These are phyloP conservation scores for Didymella keratinophila DNA, from an alignment of 2,329 filamentous ascomycete species.

Conservation along the genomic window DNA sequence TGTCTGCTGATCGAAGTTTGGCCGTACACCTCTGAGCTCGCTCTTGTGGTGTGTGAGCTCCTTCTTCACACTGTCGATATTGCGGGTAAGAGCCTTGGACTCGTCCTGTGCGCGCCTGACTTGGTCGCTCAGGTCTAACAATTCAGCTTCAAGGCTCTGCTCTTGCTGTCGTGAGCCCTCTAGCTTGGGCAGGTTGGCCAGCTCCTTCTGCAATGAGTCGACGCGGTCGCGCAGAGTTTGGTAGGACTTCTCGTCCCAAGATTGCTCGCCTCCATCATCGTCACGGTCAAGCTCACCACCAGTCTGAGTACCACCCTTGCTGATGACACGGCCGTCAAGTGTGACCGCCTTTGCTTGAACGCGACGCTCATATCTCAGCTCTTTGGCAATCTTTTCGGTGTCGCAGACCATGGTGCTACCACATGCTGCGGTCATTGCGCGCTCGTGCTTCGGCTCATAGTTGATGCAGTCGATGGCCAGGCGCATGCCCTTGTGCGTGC, in stretches of 20 bases:
- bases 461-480: conserved; percentile 96
- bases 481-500: conserved; percentile 80
- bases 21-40: conserved; percentile 77
- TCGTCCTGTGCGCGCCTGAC: conserved; percentile 77
- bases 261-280: conserved; percentile 75
- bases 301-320: conserved; percentile 96
- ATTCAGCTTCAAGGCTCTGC: conserved; percentile 79
- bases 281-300: conserved; percentile 77
- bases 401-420: conserved; percentile 96
- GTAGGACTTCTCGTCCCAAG: conserved; percentile 89
- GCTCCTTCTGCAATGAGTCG: conserved; percentile 77
- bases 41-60: conserved; percentile 77
- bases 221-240: conserved; percentile 81
- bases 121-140: conserved; percentile 80
- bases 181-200: conserved; percentile 79
- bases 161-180: conserved; percentile 80
- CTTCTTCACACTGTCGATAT: conserved; percentile 82
- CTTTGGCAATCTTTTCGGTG: conserved; percentile 82
- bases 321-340: conserved; percentile 93
- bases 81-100: conserved; percentile 78
- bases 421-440: conserved; percentile 93
- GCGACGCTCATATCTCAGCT: conserved; percentile 83
- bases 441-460: conserved; percentile 85
- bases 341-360: conserved; percentile 95
- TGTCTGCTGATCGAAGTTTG: conserved; percentile 78